Base-by-base conservation (phyloP, 208 protist genomes). In the Trypanosoma lewisi region DNA sequence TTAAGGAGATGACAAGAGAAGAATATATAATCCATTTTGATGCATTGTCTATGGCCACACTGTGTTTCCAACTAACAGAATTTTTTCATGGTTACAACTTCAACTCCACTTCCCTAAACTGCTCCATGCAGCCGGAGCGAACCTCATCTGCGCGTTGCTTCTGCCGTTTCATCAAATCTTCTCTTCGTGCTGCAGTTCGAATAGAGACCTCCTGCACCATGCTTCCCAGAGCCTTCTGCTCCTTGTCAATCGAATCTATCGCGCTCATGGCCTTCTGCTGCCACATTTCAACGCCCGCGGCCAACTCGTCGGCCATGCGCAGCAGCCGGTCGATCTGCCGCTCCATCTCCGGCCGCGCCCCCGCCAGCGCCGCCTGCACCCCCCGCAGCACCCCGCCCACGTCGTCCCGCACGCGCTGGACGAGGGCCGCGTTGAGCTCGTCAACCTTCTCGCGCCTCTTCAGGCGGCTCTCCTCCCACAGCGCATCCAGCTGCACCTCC, bases 211-310 rank as follows among this genome's bases (percentile, higher is more conserved):
- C 82, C 36, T 90, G 80, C 28, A 95, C 78, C 31, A 87, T 66
- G 25, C 58, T 51, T 12, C 74, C 72, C 7, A 95, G 78, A 14
- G 39, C 73, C 16, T 80, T 83, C 69, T 95, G 89, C 67, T 89
- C 83, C 59, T 87, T 82, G 47, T 84, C 80, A 45, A 95, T 89
- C 52, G 70, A 68, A 27, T 81, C 67, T 53, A 95, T 82, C 36
- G 79, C 78, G 44, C 59, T 80, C 53, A 80, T 65, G 21, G 89
- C 89, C 63, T 93, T 92, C 25, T 80, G 67, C 48, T 83, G 75
- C 86, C 89, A 95, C 65, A 87, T 59, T 14, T 89, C 79, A 25
- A 95, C 82, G 14, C 80, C 85, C 12, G 85, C 73, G 25, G 80
- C 73, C 36, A 89, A 91, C 63, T 91, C 79, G 21, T 83, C 59